These are phyloP conservation scores for Talaromyces sp. DNA, from an alignment of 2,329 filamentous ascomycete species.

Conservation along the genomic window DNA sequence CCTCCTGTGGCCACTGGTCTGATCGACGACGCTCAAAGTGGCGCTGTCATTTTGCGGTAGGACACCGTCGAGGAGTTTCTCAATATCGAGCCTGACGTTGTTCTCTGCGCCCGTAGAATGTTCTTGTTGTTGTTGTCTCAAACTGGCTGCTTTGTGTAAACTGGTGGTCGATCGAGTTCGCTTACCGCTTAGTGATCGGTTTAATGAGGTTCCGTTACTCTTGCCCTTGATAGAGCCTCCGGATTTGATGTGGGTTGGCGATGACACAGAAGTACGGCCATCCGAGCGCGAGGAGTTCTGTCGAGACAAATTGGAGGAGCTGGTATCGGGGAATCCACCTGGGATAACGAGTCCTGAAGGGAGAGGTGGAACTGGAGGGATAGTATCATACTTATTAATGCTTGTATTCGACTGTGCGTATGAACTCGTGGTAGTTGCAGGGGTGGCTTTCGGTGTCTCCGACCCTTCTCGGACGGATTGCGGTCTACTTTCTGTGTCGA, in stretches of 20 bases:
- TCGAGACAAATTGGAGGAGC: slow-evolving; percentile 19
- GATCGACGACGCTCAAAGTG: neutral
- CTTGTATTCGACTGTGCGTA: slow-evolving; percentile 20
- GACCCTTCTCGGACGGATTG: slow-evolving; percentile 30
- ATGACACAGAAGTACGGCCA: slow-evolving; percentile 32
- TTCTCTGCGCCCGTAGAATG: neutral
- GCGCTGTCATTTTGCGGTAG: slow-evolving; percentile 27
- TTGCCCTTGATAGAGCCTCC: slow-evolving; percentile 24
- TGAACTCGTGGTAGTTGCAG: slow-evolving; percentile 4
- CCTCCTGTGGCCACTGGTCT: neutral
- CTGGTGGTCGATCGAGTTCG: slow-evolving; percentile 35
- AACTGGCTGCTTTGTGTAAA: slow-evolving; percentile 23
- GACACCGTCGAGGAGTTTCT: slow-evolving; percentile 38
- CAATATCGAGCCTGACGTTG: slow-evolving; percentile 29
- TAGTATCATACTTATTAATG: slow-evolving; percentile 26
- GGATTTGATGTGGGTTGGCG: slow-evolving; percentile 20
- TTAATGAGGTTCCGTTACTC: slow-evolving; percentile 16
- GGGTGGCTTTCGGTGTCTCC: slow-evolving; percentile 33
- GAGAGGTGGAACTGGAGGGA: slow-evolving; percentile 49
- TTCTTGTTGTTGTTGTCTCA: slow-evolving; percentile 15
- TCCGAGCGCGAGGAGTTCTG: slow-evolving; percentile 28
- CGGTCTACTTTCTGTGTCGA: slow-evolving; percentile 29
- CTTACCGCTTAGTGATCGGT: slow-evolving; percentile 31
- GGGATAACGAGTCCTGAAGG: slow-evolving; percentile 41
- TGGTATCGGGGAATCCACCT: slow-evolving; percentile 42